Percentiles rank a stretch among this genome's conserved stretches.
These are phyloP conservation scores for Fusarium concolor DNA, from an alignment of 2,329 filamentous ascomycete species.

Conservation along the genomic window DNA sequence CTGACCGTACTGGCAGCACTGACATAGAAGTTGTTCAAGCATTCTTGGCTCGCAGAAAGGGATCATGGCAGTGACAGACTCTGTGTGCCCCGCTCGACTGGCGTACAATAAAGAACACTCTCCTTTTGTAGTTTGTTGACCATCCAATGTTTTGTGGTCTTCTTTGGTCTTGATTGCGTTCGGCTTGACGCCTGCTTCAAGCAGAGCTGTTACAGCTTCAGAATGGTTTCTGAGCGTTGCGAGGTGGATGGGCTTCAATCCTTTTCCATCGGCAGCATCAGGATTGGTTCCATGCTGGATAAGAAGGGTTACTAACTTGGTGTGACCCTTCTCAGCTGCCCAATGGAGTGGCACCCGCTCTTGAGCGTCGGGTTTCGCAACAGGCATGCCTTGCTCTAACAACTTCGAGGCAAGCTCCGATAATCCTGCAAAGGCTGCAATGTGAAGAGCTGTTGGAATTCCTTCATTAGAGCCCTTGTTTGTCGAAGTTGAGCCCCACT, in stretches of 20 bases:
- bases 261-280: constrained; percentile 17
- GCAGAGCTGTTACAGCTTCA: constrained; percentile 5
- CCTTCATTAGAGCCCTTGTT: constrained; percentile 1
- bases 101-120: constrained; percentile 35
- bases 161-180: constrained; percentile 27
- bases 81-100: constrained; percentile 27
- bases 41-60: constrained; percentile 28
- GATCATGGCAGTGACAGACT: constrained; percentile 27
- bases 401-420: constrained; percentile 19
- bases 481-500: constrained; percentile 28
- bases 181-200: constrained; percentile 31
- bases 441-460: constrained; percentile 33
- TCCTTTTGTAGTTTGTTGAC: too few relatives aligned
- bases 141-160: too few relatives aligned
- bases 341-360: constrained; percentile 36
- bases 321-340: constrained; percentile 38
- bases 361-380: constrained; percentile 21
- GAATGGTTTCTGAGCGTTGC: constrained; percentile 23
- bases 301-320: constrained; percentile 22
- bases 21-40: constrained; percentile 36
- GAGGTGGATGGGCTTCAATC: constrained; percentile 38
- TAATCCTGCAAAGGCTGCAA: constrained; percentile 38
- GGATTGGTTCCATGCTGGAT: constrained; percentile 22
- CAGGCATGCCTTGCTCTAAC: constrained; percentile 2
- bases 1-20: constrained; percentile 22